Evolutionary conservation across 2,329 filamentous ascomycete genomes (phyloP).

Genomic region (Dryadomyces quercus-mongolicae): DNA sequence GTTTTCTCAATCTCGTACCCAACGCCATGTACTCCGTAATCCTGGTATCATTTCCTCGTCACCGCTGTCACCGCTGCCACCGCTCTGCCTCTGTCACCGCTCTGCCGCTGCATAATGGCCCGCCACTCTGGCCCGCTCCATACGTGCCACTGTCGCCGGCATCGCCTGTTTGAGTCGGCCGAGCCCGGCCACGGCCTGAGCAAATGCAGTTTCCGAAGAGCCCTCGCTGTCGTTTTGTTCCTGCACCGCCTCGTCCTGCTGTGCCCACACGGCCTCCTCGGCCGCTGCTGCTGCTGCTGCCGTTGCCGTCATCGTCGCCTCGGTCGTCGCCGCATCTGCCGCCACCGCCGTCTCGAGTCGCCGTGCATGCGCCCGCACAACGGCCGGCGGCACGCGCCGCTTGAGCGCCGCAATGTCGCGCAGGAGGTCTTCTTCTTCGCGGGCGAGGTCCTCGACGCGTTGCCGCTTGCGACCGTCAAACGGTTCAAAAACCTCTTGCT

Average conservation of each 20-base stretch:
- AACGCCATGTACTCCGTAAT: neutral
- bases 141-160: slow-evolving; percentile 49
- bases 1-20: neutral
- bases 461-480: slow-evolving; percentile 48
- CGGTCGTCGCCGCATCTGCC: slow-evolving; percentile 32
- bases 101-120: slow-evolving; percentile 44
- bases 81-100: slow-evolving; percentile 3
- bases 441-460: slow-evolving; percentile 46
- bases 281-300: neutral
- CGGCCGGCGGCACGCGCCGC: slow-evolving; percentile 33
- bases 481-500: slow-evolving; percentile 35
- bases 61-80: neutral
- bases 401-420: slow-evolving; percentile 52
- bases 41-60: neutral
- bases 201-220: slow-evolving; percentile 20
- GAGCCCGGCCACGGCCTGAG: slow-evolving; percentile 35
- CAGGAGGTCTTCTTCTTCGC: slow-evolving; percentile 51
- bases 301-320: slow-evolving; percentile 14
- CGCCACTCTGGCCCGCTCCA: slow-evolving; percentile 51
- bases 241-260: slow-evolving; percentile 29
- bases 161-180: slow-evolving; percentile 44
- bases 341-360: slow-evolving; percentile 24
- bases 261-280: slow-evolving; percentile 27
- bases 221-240: neutral
- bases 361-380: slow-evolving; percentile 29